Evolutionary conservation across 179 eudicot species (phyloP), one percentile per base, ranked within the genome.

Genomic region (Silene vulgaris): DNA sequence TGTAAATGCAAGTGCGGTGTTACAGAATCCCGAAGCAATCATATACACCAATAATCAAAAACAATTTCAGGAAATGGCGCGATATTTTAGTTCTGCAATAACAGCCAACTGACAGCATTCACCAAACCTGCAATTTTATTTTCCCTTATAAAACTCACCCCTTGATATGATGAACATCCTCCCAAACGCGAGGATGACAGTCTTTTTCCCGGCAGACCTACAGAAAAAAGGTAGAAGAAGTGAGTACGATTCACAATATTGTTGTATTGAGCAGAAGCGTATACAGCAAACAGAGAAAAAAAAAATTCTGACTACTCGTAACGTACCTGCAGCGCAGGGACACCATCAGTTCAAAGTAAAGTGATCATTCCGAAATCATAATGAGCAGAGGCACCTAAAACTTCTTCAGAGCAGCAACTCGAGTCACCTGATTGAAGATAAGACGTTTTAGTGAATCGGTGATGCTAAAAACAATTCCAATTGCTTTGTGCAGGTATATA

Each of bases 331-430:
- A 92, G 91, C 77, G 96, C 97, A 71, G 87, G 87, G 68, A 88
- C 89, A 75, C 91, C 96, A 73, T 92, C 93, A 65, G 88, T 78
- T 59, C 86, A 89, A 37, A 92, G 85, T 35, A 92, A 86, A 75
- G 96, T 90, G 77, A 92, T 83, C 97, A 92, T 90, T 76, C 97
- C 97, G 84, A 88, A 90, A 84, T 92, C 97, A 63, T 90, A 89
- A 82, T 92, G 97, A 77, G 91, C 91, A 28, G 91, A 87, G 74
- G 93, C 88, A 48, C 97, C 97, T 76, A 77, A 77, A 63, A 81
- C 73, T 64, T 88, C 84, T 69, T 77, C 90, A 77, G 75, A 16
- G 69, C 74, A 30, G 61, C 68, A 13, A 60, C 59, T 76, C 54
- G 70, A 21, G 12, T 83, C 86, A 40, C 86, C 93, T 88, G 79